phyloP scores from a whole-genome alignment of 179 eudicot genomes.

The Heliamphora pulchella region DNA sequence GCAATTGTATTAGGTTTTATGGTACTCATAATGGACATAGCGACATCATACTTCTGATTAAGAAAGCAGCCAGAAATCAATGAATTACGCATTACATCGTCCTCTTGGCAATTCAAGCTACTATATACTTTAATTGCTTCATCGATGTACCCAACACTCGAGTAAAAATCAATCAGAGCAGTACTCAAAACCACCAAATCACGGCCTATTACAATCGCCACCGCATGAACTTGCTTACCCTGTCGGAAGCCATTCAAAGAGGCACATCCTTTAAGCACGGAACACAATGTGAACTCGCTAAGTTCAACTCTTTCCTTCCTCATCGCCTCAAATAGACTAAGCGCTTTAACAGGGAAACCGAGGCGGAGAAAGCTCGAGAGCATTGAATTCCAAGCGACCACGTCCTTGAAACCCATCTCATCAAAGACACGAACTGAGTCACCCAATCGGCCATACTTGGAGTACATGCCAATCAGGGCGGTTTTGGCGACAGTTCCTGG shows the following conservation, averaged over 20 bases:
- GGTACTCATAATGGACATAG: slow-evolving; percentile 23
- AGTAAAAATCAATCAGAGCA: slow-evolving; percentile 30
- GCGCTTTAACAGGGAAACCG: slow-evolving; percentile 20
- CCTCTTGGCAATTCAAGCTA: slow-evolving; percentile 16
- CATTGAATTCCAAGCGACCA: slow-evolving; percentile 36
- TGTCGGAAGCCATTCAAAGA: slow-evolving; percentile 25
- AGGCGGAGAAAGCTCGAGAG: slow-evolving; percentile 22
- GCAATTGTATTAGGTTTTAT: slow-evolving; percentile 28
- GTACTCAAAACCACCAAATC: slow-evolving; percentile 32
- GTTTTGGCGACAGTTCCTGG: slow-evolving; percentile 20
- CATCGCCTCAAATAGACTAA: slow-evolving; percentile 21
- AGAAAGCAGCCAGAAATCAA: slow-evolving; percentile 27
- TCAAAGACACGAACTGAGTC: slow-evolving; percentile 22
- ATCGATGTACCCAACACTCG: slow-evolving; percentile 19
- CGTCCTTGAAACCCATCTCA: slow-evolving; percentile 28
- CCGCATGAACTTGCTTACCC: slow-evolving; percentile 34
- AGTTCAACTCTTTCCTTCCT: slow-evolving; percentile 26
- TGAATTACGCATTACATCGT: slow-evolving; percentile 26
- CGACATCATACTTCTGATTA: slow-evolving; percentile 23
- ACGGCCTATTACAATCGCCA: slow-evolving; percentile 25
- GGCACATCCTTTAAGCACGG: slow-evolving; percentile 37
- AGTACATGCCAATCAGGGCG: slow-evolving; percentile 26
- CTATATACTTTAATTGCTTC: slow-evolving; percentile 20
- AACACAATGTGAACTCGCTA: slow-evolving; percentile 28
- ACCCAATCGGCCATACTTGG: slow-evolving; percentile 24